These are phyloP conservation scores for Trichosporon asahii DNA, from an alignment of 1,284 basidiomycete genomes.

Conservation along the genomic window DNA sequence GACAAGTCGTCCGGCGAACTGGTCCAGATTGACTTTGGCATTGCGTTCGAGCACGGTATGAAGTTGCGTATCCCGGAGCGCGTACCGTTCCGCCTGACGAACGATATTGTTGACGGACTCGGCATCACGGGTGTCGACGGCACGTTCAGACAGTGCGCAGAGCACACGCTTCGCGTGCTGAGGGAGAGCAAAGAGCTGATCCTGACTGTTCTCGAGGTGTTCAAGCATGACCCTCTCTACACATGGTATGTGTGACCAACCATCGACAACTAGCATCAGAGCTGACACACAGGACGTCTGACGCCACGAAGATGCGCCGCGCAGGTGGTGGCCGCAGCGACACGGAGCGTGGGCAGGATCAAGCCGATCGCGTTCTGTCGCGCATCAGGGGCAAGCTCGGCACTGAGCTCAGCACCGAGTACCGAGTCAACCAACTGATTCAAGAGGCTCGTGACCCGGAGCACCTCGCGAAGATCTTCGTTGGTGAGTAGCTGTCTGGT, in stretches of 20 bases:
- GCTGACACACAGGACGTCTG: slow-evolving; percentile 56
- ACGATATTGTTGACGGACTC: slow-evolving; percentile 90
- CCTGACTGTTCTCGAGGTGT: slow-evolving; percentile 92
- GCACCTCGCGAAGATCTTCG: slow-evolving; percentile 75
- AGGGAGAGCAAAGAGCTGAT: slow-evolving; percentile 80
- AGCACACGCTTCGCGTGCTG: slow-evolving; percentile 88
- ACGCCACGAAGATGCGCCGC: slow-evolving; percentile 58
- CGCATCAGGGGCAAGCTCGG: slow-evolving; percentile 78
- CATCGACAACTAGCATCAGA: not conserved
- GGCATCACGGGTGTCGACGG: slow-evolving; percentile 87
- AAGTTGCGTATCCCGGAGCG: slow-evolving; percentile 75
- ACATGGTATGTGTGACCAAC: slow-evolving; percentile 64
- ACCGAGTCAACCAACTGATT: slow-evolving; percentile 89
- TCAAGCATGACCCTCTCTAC: slow-evolving; percentile 93
- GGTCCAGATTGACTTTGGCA: slow-evolving; percentile 92
- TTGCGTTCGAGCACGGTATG: slow-evolving; percentile 96
- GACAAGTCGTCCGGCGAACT: slow-evolving; percentile 81
- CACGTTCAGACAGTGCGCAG: slow-evolving; percentile 89
- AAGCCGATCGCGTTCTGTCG: slow-evolving; percentile 81
- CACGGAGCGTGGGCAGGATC: slow-evolving; percentile 61
- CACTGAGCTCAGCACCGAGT: slow-evolving; percentile 80
- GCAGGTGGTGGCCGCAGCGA: slow-evolving; percentile 32
- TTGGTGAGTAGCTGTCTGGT: slow-evolving; percentile 56
- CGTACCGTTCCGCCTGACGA: slow-evolving; percentile 92
- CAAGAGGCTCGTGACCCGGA: slow-evolving; percentile 76